Percentiles rank a stretch among this genome's conserved stretches.
These are phyloP conservation scores for Tuber calosporum DNA, from an alignment of 495 filamentous ascomycete species.

Conservation along the genomic window DNA sequence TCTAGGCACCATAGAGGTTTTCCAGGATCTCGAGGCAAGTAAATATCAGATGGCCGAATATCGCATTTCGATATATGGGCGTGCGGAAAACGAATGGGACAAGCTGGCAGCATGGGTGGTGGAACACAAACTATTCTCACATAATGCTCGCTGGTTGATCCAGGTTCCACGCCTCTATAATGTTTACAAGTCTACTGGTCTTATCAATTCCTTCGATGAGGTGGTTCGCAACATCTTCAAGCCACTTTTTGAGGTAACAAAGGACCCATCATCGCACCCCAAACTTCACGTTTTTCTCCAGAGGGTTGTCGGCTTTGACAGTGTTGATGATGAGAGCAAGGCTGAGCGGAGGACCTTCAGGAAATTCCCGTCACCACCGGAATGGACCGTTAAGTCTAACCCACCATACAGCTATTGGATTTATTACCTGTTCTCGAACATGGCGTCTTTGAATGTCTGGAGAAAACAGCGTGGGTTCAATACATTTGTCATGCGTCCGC, in stretches of 20 bases:
- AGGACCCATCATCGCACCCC: conserved; percentile 74
- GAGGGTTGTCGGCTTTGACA: conserved; percentile 92
- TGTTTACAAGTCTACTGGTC: conserved; percentile 78
- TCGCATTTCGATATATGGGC: conserved; percentile 94
- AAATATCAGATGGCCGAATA: conserved; percentile 99
- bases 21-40: conserved; percentile 94
- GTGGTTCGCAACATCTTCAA: conserved; percentile 87
- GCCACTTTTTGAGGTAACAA: conserved; percentile 89
- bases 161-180: conserved; percentile 92
- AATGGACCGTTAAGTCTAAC: conserved; percentile 87
- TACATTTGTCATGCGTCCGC: conserved; percentile 85
- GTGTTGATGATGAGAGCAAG: conserved; percentile 97
- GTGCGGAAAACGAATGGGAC: conserved; percentile 90
- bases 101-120: conserved; percentile 98
- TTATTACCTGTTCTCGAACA: conserved; percentile 93
- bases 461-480: conserved; percentile 88
- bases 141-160: conserved; percentile 95
- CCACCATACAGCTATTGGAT: conserved; percentile 99
- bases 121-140: conserved; percentile 95
- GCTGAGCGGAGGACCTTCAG: conserved; percentile 79
- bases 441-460: conserved; percentile 85
- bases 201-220: conserved; percentile 85
- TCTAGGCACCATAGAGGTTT: conserved; percentile 58
- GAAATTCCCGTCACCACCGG: conserved; percentile 83
- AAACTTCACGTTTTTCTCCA: conserved; percentile 94